Base-by-base conservation (phyloP, 441 rosid species). In the Erodium moschatum region DNA sequence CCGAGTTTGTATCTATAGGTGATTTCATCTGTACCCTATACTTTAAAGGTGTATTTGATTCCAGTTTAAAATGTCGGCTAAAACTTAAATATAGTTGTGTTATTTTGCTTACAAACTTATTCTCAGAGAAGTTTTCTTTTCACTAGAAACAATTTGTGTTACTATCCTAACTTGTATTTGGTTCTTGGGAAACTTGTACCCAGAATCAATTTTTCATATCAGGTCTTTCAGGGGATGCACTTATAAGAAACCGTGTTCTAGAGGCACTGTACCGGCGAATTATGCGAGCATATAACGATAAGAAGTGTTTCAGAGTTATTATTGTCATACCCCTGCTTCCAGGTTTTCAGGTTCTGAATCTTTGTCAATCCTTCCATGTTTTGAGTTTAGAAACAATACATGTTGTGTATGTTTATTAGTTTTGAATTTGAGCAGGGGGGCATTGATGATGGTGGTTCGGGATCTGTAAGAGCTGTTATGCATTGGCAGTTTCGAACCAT, bases 191-290 rank as follows among this genome's bases (percentile, higher is more conserved):
- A 62, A 76, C 75, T 42, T 71, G 78, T 81, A 81, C 77, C 86
- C 89, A 95, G 99, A 95, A 95, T 87, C 99, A 95, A 79, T 95
- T 95, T 84, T 92, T 95, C 74, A 92, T 95, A 83, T 95, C 98
- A 87, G 98, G 99, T 75, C 98, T 95, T 77, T 84, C 96, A 44
- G 92, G 86, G 75, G 99, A 95, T 74, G 96, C 90, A 69, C 82
- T 82, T 52, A 84, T 95, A 67, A 78, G 75, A 76, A 95, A 95
- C 77, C 96, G 97, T 56, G 89, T 95, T 24, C 76, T 95, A 70
- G 96, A 95, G 82, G 88, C 98, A 56, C 75, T 95, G 81, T 90
- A 86, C 74, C 79, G 80, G 67, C 95, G 98, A 56, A 89, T 95
- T 67, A 77, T 84, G 80, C 89, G 84, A 76, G 98, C 99, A 64